Conservation (phyloP, 2,329 filamentous ascomycete genomes). For the Teratosphaeria pseudoeucalypti region DNA sequence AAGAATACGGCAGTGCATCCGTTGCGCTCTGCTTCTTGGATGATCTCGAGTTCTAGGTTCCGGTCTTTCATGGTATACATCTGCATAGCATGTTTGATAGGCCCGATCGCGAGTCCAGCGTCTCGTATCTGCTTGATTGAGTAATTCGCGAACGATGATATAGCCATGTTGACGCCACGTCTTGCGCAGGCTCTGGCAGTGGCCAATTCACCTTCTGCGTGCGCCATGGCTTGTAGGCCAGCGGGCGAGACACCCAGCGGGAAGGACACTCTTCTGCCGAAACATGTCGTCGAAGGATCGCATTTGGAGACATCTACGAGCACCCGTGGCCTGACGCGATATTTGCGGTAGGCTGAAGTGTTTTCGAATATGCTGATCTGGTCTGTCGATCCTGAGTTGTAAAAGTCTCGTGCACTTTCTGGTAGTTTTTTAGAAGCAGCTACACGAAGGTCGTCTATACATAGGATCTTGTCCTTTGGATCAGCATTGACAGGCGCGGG, state of each 20-base stretch:
- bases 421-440: constrained; percentile 14
- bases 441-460: constrained; percentile 28
- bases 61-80: constrained; percentile 44
- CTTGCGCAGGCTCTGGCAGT: constrained; percentile 38
- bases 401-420: constrained; percentile 35
- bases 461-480: constrained; percentile 14
- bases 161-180: constrained; percentile 36
- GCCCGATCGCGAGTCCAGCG: constrained; percentile 24
- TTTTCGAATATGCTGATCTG: constrained; percentile 45
- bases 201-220: constrained; percentile 41
- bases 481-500: constrained; percentile 2
- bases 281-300: constrained; percentile 34
- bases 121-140: constrained; percentile 37
- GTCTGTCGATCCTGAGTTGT: constrained; percentile 48
- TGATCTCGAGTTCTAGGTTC: constrained; percentile 33
- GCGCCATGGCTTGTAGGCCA: constrained; percentile 42
- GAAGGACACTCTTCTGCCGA: constrained; percentile 33
- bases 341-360: constrained; percentile 38
- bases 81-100: constrained; percentile 43
- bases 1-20: constrained; percentile 47
- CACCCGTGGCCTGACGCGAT: constrained; percentile 28
- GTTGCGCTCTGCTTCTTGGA: constrained; percentile 19
- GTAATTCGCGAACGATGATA: constrained; percentile 39
- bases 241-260: constrained; percentile 44
- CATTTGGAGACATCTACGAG: constrained; percentile 27